Base-by-base conservation (phyloP, 192 early-diverging fungal genomes). In the Geranomyces variabilis region DNA sequence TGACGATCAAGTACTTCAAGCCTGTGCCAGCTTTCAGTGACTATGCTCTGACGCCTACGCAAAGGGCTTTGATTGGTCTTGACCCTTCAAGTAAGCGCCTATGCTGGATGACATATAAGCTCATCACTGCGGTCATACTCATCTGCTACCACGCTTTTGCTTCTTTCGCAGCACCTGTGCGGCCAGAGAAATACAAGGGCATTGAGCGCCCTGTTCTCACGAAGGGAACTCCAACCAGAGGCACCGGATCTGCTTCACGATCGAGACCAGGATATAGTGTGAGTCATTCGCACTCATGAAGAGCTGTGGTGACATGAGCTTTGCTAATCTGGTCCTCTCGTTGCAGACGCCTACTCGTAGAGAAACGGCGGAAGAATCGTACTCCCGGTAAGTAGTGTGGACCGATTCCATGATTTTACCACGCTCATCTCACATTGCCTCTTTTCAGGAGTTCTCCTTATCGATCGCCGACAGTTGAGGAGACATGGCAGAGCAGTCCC, bases 21-120 rank as follows among this genome's bases (percentile, higher is more conserved):
- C 63, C 64, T n/a, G 17, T 53, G 10, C 63, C 63, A 0, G 28
- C 31, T 15, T 74, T 74, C 45, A 41, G 53, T 15, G 56, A 74
- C 24, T 74, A 74, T 45, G 63, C 48, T 26, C 30, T 74, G 45
- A 74, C 63, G 13, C 72, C 72, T 5, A 34, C 34, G n/a, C 72
- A 74, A 59, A 41, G 72, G 24, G 17, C 14, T 10, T 24, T 74
- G 56, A 34, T 74, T 19, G 72, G 72, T 15, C 55, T 74, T 15
- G 51, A 74, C 44, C 72, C 72, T 19, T 41, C 57, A 14, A 61
- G 26, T 49, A 9, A 47, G 22, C 29, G 21, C 64, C 17, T 29
- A 51, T 7, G 5, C 36, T 41, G 3, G 3, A 41, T 41, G 36
- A 41, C 3, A 41, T 41, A 41, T 41, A 3, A 41, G 3, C 36